Percentiles rank a stretch among this genome's conserved stretches.
Evolutionary conservation across 257 asterid species (phyloP).

Genomic region (Capsicum chinense): DNA sequence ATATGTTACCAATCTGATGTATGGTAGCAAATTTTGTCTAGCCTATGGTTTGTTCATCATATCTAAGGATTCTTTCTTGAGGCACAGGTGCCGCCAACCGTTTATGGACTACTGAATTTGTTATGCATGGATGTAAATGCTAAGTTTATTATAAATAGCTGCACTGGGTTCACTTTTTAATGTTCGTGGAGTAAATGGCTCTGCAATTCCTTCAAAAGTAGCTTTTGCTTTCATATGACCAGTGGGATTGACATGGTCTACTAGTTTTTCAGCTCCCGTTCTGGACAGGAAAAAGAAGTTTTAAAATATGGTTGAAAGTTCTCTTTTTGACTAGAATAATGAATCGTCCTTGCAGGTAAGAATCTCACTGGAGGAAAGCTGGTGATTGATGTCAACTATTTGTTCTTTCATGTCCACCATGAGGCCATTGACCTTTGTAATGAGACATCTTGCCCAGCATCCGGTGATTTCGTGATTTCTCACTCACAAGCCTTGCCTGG

Average conservation of each 20-base stretch:
- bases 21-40: background rate
- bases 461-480: conserved; percentile 71
- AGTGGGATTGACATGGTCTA: background rate
- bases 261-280: background rate
- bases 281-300: background rate
- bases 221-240: background rate
- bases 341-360: conserved; percentile 50
- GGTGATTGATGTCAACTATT: conserved; percentile 62
- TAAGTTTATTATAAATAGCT: background rate
- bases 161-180: background rate
- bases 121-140: no score
- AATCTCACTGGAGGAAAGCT: conserved; percentile 70
- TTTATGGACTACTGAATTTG: background rate
- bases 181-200: background rate
- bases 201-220: background rate
- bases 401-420: conserved; percentile 49
- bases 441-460: conserved; percentile 80
- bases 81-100: background rate
- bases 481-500: conserved; percentile 81
- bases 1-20: background rate
- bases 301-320: background rate
- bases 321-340: conserved; percentile 2
- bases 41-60: background rate
- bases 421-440: conserved; percentile 70
- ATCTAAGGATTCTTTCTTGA: background rate